Conservation (phyloP, 73 alveolate genomes). For the Paramecium primaurelia region DNA sequence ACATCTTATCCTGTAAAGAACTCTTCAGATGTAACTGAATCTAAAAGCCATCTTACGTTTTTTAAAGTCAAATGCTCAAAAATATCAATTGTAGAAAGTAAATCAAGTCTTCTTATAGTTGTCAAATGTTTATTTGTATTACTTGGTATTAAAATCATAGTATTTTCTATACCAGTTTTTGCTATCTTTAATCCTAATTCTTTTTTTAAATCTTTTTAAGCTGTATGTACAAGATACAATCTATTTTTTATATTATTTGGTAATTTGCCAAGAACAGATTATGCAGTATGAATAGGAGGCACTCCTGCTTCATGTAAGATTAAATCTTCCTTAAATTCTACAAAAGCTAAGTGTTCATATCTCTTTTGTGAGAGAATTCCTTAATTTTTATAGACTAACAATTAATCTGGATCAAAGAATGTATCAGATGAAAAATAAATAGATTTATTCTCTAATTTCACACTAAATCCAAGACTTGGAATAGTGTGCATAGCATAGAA, state of each 20-base stretch:
- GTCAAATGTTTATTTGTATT: slow-evolving; percentile 55
- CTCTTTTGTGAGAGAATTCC: slow-evolving; percentile 45
- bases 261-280: neutral
- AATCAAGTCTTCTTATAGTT: slow-evolving; percentile 49
- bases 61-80: slow-evolving; percentile 42
- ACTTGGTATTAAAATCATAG: slow-evolving; percentile 54
- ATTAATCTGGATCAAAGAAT: slow-evolving; percentile 46
- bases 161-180: slow-evolving; percentile 58
- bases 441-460: slow-evolving; percentile 48
- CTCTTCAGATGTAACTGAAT: slow-evolving; percentile 35
- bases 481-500: slow-evolving; percentile 54
- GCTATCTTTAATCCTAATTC: slow-evolving; percentile 58
- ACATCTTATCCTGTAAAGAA: slow-evolving; percentile 50
- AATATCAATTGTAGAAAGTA: slow-evolving; percentile 50
- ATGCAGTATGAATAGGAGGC: slow-evolving; percentile 62
- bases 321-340: slow-evolving; percentile 48
- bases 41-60: slow-evolving; percentile 55
- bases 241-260: slow-evolving; percentile 40
- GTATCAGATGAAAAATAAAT: slow-evolving; percentile 59
- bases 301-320: slow-evolving; percentile 63
- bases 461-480: slow-evolving; percentile 50
- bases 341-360: slow-evolving; percentile 42
- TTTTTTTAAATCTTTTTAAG: slow-evolving; percentile 50
- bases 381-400: neutral
- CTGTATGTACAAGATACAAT: slow-evolving; percentile 50